Evolutionary conservation across 345 rosid genomes (phyloP).

Genomic region (Carallia brachiata): DNA sequence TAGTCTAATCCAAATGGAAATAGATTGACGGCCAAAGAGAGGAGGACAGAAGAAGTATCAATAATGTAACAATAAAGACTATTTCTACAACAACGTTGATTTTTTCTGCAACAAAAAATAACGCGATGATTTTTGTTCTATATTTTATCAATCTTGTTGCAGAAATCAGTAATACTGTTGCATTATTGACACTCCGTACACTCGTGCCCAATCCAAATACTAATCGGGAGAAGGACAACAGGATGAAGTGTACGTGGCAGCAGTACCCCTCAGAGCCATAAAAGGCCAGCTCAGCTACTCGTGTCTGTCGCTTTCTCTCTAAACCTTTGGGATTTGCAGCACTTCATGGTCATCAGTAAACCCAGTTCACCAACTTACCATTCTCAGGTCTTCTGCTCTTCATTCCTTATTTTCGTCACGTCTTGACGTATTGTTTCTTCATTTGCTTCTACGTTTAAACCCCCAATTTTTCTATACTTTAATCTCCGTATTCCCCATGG

Average conservation of each 20-base stretch:
- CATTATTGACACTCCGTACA: too few relatives aligned
- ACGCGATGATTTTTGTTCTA: too few relatives aligned
- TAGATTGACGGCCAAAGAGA: too few relatives aligned
- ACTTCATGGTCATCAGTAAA: slow-evolving; percentile 60
- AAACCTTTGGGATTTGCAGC: slow-evolving; percentile 49
- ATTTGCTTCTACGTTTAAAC: neutral
- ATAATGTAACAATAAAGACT: too few relatives aligned
- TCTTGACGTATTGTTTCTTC: neutral
- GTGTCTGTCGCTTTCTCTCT: slow-evolving; percentile 63
- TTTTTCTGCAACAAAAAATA: too few relatives aligned
- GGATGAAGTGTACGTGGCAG: slow-evolving; percentile 54
- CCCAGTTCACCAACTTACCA: slow-evolving; percentile 29
- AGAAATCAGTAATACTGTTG: too few relatives aligned
- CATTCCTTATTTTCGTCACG: neutral
- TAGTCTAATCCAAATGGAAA: too few relatives aligned
- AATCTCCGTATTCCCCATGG: too few relatives aligned
- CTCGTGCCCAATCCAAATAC: too few relatives aligned
- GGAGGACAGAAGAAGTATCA: too few relatives aligned
- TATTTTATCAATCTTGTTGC: too few relatives aligned
- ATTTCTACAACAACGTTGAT: too few relatives aligned
- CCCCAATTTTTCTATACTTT: neutral
- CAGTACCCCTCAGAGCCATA: slow-evolving; percentile 56
- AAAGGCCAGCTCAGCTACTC: slow-evolving; percentile 50
- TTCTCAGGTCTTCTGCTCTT: slow-evolving; percentile 35
- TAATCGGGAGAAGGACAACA: slow-evolving; percentile 7